Conservation (phyloP, 2,329 filamentous ascomycete genomes). For the Zasmidium angulare region DNA sequence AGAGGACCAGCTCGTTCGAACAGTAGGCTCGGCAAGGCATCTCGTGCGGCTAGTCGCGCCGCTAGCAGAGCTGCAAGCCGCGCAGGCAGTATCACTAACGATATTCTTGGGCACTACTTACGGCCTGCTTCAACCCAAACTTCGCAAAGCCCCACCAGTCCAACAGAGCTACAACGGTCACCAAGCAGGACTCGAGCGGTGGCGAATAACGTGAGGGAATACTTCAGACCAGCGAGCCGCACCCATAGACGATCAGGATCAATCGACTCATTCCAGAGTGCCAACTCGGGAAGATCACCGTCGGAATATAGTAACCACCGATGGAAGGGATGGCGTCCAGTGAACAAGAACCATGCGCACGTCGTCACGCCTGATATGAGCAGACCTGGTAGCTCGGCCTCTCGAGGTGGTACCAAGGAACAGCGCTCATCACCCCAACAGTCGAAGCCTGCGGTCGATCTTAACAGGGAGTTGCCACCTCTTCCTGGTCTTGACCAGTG, state of each 20-base stretch:
- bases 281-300: conserved; percentile 19
- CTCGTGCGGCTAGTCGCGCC: conserved; percentile 18
- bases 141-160: conserved; percentile 7
- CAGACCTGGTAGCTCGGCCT: conserved; percentile 8
- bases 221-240: conserved; percentile 40
- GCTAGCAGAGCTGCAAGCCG: conserved; percentile 20
- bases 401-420: not conserved
- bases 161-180: conserved; percentile 11
- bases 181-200: conserved; percentile 17
- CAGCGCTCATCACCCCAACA: conserved; percentile 1
- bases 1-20: conserved; percentile 15
- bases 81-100: conserved; percentile 23
- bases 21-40: conserved; percentile 16
- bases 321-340: conserved; percentile 15
- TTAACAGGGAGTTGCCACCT: conserved; percentile 50
- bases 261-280: conserved; percentile 26
- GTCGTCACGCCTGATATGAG: conserved; percentile 9
- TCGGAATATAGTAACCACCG: conserved; percentile 9
- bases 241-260: conserved; percentile 29
- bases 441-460: conserved; percentile 36
- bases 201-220: conserved; percentile 34
- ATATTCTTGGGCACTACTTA: conserved; percentile 18
- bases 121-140: conserved; percentile 8
- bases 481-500: conserved; percentile 47
- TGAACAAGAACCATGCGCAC: conserved; percentile 15